These are phyloP conservation scores for Setaria italica DNA, from an alignment of 202 grass and related monocot genomes.

Conservation along the genomic window DNA sequence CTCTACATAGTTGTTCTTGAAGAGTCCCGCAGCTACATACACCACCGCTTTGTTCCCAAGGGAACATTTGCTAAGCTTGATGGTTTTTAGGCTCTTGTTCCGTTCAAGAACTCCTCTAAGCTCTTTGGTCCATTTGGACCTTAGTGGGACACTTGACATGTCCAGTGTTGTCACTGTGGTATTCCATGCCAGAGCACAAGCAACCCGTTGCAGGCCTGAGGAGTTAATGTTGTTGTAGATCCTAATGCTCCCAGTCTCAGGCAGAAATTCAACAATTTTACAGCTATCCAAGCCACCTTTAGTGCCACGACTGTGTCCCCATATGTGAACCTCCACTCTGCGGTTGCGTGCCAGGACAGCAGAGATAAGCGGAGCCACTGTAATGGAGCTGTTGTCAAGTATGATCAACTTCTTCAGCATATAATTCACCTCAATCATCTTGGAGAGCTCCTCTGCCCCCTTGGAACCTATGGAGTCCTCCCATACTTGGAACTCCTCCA, in stretches of 20 bases:
- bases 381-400: slow-evolving; percentile 73
- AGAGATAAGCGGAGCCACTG: slow-evolving; percentile 73
- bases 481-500: slow-evolving; percentile 93
- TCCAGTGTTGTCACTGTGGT: slow-evolving; percentile 71
- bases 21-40: slow-evolving; percentile 94
- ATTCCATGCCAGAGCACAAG: slow-evolving; percentile 88
- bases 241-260: slow-evolving; percentile 69
- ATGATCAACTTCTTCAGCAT: slow-evolving; percentile 67
- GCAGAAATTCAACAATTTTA: slow-evolving; percentile 81
- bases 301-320: slow-evolving; percentile 47
- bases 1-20: slow-evolving; percentile 83
- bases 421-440: slow-evolving; percentile 90
- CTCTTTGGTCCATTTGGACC: slow-evolving; percentile 84
- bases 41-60: slow-evolving; percentile 80
- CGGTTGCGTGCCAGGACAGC: slow-evolving; percentile 77
- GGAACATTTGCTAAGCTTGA: slow-evolving; percentile 75
- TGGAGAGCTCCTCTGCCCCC: slow-evolving; percentile 88
- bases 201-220: slow-evolving; percentile 56
- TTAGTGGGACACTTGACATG: slow-evolving; percentile 72
- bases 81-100: slow-evolving; percentile 69
- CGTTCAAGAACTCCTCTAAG: slow-evolving; percentile 76
- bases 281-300: slow-evolving; percentile 38
- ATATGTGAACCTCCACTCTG: slow-evolving; percentile 84
- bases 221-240: slow-evolving; percentile 63
- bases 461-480: slow-evolving; percentile 81